phyloP scores from a whole-genome alignment of 768 basidiomycete genomes.

The Pisolithus microcarpus region DNA sequence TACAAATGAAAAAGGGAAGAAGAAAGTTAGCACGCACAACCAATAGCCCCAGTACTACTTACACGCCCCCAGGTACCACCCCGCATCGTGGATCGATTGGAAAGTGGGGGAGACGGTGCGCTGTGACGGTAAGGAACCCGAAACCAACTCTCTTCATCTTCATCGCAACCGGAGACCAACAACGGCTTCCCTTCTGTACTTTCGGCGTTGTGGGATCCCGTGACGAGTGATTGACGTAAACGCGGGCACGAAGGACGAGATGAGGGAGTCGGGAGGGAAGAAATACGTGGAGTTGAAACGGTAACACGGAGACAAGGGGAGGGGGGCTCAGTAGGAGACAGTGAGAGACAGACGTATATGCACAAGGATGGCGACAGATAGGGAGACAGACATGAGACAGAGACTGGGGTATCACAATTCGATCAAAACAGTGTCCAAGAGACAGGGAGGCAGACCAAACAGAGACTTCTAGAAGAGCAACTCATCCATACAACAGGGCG shows the following conservation, averaged over 20 bases:
- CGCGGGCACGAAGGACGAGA: background rate
- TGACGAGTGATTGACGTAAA: too few species aligned
- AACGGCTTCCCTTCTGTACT: background rate
- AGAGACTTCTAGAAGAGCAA: background rate
- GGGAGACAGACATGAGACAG: background rate
- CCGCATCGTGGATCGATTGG: too few species aligned
- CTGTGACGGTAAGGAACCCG: background rate
- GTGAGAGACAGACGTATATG: background rate
- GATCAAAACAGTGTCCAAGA: slow-evolving; percentile 1
- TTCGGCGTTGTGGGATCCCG: too few species aligned
- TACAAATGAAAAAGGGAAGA: background rate
- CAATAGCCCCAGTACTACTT: background rate
- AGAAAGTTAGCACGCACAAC: background rate
- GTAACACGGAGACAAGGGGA: too few species aligned
- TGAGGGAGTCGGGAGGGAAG: background rate
- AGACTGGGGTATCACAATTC: background rate
- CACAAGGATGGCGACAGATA: background rate
- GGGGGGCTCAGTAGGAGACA: background rate
- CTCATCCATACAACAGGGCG: background rate
- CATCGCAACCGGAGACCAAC: background rate
- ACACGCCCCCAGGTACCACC: too few species aligned
- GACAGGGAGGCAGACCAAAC: background rate
- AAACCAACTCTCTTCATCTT: background rate
- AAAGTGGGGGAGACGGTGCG: too few species aligned
- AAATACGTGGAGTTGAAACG: background rate